These are phyloP conservation scores for Lipomyces sp. DNA, from an alignment of 805 yeast genomes.

Conservation along the genomic window DNA sequence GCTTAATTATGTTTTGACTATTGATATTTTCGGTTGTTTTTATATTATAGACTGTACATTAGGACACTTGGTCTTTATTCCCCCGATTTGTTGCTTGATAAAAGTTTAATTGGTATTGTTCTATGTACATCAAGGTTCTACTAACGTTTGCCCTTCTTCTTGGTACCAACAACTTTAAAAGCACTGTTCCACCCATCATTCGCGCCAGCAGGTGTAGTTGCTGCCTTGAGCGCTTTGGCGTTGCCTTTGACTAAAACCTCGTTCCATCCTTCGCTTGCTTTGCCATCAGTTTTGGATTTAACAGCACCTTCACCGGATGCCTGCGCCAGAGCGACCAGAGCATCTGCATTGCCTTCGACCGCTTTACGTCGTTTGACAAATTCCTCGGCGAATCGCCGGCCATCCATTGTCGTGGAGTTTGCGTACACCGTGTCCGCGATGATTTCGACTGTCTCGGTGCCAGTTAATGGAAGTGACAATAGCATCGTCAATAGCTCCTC, in stretches of 20 bases:
- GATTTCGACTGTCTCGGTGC: constrained; percentile 75
- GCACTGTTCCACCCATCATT: constrained; percentile 49
- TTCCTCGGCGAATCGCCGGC: constrained; percentile 90
- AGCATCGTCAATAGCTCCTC: constrained; percentile 81
- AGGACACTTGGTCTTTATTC: background rate
- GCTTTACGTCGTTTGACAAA: constrained; percentile 75
- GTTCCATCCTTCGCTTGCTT: constrained; percentile 30
- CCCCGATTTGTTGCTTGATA: background rate
- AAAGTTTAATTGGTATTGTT: constrained; percentile 1
- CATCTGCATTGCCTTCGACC: constrained; percentile 62
- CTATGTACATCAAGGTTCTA: background rate
- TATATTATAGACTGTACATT: constrained; percentile 2
- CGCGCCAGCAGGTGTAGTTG: constrained; percentile 8
- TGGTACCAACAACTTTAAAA: constrained; percentile 68
- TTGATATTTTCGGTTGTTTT: background rate
- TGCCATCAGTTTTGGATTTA: constrained; percentile 37
- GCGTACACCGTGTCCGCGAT: constrained; percentile 92
- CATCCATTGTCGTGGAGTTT: constrained; percentile 88
- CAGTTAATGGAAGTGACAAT: constrained; percentile 71
- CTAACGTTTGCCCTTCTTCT: constrained; percentile 51
- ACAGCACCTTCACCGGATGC: constrained; percentile 7
- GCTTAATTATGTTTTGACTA: background rate
- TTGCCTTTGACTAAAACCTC: constrained; percentile 34
- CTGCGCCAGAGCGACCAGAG: constrained; percentile 39
- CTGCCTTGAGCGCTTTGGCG: constrained; percentile 27